These are phyloP conservation scores for Microascus cirrosus DNA, from an alignment of 2,329 filamentous ascomycete species.

Conservation along the genomic window DNA sequence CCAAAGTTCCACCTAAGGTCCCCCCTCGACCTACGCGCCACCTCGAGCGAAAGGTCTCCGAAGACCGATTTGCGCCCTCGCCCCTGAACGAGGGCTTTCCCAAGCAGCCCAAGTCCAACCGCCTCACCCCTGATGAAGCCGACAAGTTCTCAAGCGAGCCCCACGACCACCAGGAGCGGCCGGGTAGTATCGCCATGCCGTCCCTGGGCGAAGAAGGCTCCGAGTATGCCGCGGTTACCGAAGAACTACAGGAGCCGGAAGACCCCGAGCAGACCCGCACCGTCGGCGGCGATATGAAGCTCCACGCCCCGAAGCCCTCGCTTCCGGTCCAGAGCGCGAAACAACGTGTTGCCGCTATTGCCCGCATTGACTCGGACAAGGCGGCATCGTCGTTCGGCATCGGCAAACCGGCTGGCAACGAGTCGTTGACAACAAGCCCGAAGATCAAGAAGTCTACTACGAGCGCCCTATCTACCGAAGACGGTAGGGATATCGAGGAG, in stretches of 20 bases:
- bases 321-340: constrained; percentile 73
- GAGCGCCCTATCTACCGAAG: constrained; percentile 37
- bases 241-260: constrained; percentile 27
- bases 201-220: constrained; percentile 81
- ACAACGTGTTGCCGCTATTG: constrained; percentile 71
- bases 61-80: constrained; percentile 72
- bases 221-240: constrained; percentile 59
- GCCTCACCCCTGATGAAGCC: constrained; percentile 21
- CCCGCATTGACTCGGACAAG: constrained; percentile 80
- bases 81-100: constrained; percentile 66
- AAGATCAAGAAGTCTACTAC: constrained; percentile 50
- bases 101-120: constrained; percentile 28
- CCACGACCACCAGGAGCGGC: constrained; percentile 40
- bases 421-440: constrained; percentile 9
- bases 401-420: constrained; percentile 38
- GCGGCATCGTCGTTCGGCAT: constrained; percentile 80
- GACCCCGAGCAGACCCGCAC: constrained; percentile 61
- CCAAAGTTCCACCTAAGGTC: constrained; percentile 44
- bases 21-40: constrained; percentile 68
- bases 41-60: constrained; percentile 63
- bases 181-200: constrained; percentile 70
- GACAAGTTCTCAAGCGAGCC: constrained; percentile 1
- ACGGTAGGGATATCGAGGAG: constrained; percentile 43
- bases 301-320: constrained; percentile 83
- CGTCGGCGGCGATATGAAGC: constrained; percentile 68